A percentile compares a stretch with the other conserved stretches of the same genome.
These are phyloP conservation scores for Sanghuangporus weigelae DNA, from an alignment of 1,284 basidiomycete species.

Conservation along the genomic window DNA sequence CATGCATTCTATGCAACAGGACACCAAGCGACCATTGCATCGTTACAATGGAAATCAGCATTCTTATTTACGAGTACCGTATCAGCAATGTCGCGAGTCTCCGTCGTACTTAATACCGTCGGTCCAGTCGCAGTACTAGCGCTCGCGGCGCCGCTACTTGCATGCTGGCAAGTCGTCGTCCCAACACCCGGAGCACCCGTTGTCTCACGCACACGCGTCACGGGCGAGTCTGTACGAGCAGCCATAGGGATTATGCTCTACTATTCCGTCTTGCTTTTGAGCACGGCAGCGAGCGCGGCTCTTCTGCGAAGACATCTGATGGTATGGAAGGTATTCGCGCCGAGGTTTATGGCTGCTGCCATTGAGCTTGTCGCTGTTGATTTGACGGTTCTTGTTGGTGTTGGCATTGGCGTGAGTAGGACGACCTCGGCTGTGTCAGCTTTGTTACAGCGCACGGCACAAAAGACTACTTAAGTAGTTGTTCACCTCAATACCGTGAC, in stretches of 20 bases:
- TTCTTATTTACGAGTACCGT: conserved; percentile 73
- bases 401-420: conserved; percentile 32
- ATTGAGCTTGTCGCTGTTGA: conserved; percentile 50
- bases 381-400: conserved; percentile 47
- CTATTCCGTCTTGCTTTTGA: conserved; percentile 61
- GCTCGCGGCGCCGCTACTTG: conserved; percentile 68
- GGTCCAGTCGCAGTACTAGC: conserved; percentile 66
- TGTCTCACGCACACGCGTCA: conserved; percentile 22
- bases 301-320: conserved; percentile 87
- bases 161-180: conserved; percentile 86
- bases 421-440: conserved; percentile 11
- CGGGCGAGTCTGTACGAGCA: conserved; percentile 41
- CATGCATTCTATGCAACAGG: conserved; percentile 85
- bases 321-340: conserved; percentile 99
- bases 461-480: not conserved
- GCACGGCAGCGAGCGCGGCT: conserved; percentile 70
- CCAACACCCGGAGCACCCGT: conserved; percentile 11
- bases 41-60: conserved; percentile 94
- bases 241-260: conserved; percentile 67
- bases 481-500: not conserved
- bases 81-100: conserved; percentile 65
- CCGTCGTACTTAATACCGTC: conserved; percentile 81
- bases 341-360: conserved; percentile 82
- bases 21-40: conserved; percentile 85
- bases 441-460: not conserved